Evolutionary conservation across 768 basidiomycete species (phyloP).

Genomic region (Cystobasidium ongulense): DNA sequence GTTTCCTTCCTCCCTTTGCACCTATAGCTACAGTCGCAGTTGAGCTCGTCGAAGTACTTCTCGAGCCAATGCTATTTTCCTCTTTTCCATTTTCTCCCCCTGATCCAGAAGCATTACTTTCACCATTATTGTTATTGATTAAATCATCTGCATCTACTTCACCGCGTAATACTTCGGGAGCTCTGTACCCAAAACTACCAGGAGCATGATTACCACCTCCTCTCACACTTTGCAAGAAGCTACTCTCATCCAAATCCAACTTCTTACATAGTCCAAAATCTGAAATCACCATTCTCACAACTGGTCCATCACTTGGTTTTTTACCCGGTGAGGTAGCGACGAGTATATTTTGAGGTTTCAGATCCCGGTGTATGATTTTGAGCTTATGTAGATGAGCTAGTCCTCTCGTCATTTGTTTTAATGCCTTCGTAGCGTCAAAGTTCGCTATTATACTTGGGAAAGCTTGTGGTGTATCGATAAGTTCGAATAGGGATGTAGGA

Average conservation of each 20-base stretch:
- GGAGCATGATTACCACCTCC: constrained; percentile 61
- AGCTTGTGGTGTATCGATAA: constrained; percentile 67
- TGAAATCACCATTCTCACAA: constrained; percentile 68
- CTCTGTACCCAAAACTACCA: constrained; percentile 94
- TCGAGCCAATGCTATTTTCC: not conserved
- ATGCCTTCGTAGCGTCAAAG: constrained; percentile 79
- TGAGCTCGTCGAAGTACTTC: not conserved
- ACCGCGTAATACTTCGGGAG: constrained; percentile 87
- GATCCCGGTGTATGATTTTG: constrained; percentile 95
- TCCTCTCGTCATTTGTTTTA: constrained; percentile 78
- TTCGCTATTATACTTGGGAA: constrained; percentile 64
- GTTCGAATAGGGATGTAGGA: constrained; percentile 77
- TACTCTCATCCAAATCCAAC: constrained; percentile 89
- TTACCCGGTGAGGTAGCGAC: constrained; percentile 63
- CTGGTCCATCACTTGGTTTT: constrained; percentile 29
- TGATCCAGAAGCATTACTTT: not conserved
- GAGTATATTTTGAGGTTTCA: constrained; percentile 97
- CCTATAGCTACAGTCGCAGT: constrained; percentile 51
- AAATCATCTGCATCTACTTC: constrained; percentile 83
- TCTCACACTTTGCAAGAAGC: constrained; percentile 74
- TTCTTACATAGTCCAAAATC: constrained; percentile 97
- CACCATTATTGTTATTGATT: constrained; percentile 30
- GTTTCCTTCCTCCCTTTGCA: constrained; percentile 51
- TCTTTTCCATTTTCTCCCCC: not conserved
- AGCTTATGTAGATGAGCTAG: constrained; percentile 82